Conservation (phyloP, 495 filamentous ascomycete genomes). For the Penicillium crystallinum region DNA sequence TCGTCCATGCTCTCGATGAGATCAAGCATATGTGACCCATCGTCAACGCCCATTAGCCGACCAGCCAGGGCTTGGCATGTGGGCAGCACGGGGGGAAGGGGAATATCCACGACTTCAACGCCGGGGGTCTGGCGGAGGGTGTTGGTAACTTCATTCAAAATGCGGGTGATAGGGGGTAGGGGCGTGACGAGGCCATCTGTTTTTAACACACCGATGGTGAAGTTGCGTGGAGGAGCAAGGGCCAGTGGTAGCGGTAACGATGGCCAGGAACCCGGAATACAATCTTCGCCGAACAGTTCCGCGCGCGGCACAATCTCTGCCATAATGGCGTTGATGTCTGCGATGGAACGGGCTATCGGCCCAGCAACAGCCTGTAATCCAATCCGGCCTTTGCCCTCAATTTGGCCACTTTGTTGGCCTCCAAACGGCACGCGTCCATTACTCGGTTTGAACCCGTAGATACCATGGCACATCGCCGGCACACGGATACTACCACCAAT, state of each 20-base stretch:
- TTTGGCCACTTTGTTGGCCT: slow-evolving; percentile 42
- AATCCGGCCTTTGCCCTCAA: slow-evolving; percentile 33
- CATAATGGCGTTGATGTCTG: slow-evolving; percentile 46
- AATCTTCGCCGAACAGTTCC: slow-evolving; percentile 45
- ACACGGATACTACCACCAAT: slow-evolving; percentile 60
- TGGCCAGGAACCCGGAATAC: slow-evolving; percentile 48
- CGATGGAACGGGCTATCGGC: slow-evolving; percentile 41
- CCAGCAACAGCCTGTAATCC: slow-evolving; percentile 47
- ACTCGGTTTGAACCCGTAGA: slow-evolving; percentile 58
- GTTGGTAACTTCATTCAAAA: slow-evolving; percentile 49
- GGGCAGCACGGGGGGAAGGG: slow-evolving; percentile 40
- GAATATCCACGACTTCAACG: slow-evolving; percentile 51
- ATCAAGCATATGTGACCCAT: slow-evolving; percentile 46
- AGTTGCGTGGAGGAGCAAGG: slow-evolving; percentile 18
- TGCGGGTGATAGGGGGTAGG: slow-evolving; percentile 50
- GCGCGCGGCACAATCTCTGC: slow-evolving; percentile 44
- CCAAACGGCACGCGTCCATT: slow-evolving; percentile 51
- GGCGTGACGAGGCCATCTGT: slow-evolving; percentile 55
- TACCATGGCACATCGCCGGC: slow-evolving; percentile 53
- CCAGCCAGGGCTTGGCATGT: slow-evolving; percentile 53
- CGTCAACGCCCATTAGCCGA: slow-evolving; percentile 53
- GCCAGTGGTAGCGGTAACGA: slow-evolving; percentile 14
- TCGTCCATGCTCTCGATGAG: slow-evolving; percentile 50
- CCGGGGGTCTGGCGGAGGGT: slow-evolving; percentile 37
- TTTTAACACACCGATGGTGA: slow-evolving; percentile 51